Conservation (phyloP, 441 rosid genomes). For the Cnidoscolus chayamansa region DNA sequence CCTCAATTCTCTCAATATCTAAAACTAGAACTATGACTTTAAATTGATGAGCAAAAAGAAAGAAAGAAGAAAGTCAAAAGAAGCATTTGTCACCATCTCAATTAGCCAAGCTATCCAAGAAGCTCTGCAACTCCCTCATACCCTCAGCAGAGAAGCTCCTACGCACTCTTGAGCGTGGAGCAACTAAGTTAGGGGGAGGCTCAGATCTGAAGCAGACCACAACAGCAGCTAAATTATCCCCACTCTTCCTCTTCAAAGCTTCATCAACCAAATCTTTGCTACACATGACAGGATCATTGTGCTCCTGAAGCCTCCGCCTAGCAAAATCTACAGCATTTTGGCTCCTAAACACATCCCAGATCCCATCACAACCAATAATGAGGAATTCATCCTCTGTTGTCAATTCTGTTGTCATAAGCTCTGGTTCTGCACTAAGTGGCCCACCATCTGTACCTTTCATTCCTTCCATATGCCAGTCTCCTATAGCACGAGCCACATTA, state of each 20-base stretch:
- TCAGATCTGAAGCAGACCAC: slow-evolving; percentile 71
- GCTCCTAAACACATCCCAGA: slow-evolving; percentile 87
- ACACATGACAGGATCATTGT: slow-evolving; percentile 69
- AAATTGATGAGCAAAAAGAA: neutral
- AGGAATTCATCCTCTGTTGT: slow-evolving; percentile 80
- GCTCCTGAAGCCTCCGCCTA: slow-evolving; percentile 75
- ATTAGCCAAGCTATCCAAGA: slow-evolving; percentile 50
- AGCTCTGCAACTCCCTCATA: slow-evolving; percentile 64
- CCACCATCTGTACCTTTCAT: slow-evolving; percentile 61
- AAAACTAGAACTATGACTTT: slow-evolving; percentile 24
- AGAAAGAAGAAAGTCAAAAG: neutral
- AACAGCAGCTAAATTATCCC: slow-evolving; percentile 68
- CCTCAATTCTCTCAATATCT: slow-evolving; percentile 32
- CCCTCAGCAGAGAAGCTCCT: slow-evolving; percentile 76
- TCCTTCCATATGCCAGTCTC: slow-evolving; percentile 87
- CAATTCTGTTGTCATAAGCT: slow-evolving; percentile 51
- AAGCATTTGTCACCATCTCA: slow-evolving; percentile 34
- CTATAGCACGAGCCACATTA: slow-evolving; percentile 76
- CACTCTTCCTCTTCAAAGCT: slow-evolving; percentile 84
- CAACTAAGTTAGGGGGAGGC: slow-evolving; percentile 62
- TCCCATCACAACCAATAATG: slow-evolving; percentile 77
- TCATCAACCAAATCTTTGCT: slow-evolving; percentile 72
- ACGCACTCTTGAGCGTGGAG: slow-evolving; percentile 64
- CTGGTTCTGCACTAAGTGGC: slow-evolving; percentile 85
- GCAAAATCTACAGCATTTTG: slow-evolving; percentile 91